Evolutionary conservation across 768 basidiomycete species (phyloP).

Genomic region (Suillus ampliporus): DNA sequence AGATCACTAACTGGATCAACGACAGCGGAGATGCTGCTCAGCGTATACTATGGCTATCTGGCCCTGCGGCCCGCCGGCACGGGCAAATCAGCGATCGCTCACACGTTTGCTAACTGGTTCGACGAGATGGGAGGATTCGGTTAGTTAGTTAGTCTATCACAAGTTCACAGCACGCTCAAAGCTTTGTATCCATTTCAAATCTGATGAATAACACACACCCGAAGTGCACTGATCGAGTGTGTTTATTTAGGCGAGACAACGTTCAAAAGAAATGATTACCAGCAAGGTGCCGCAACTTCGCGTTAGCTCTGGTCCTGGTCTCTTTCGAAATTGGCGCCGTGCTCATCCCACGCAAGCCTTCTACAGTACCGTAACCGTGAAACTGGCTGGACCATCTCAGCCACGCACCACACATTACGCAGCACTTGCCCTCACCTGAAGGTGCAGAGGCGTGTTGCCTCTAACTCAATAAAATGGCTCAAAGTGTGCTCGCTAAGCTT

Average conservation of each 20-base stretch:
- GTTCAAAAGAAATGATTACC: slow-evolving; percentile 52
- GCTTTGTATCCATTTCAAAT: neutral
- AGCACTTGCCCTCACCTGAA: too few relatives aligned
- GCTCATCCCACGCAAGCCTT: slow-evolving; percentile 82
- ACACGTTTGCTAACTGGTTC: neutral
- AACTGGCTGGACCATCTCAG: too few relatives aligned
- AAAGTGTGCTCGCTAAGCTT: too few relatives aligned
- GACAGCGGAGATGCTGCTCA: neutral
- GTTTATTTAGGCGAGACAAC: slow-evolving; percentile 13
- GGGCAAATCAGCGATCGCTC: slow-evolving; percentile 15
- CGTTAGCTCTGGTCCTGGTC: slow-evolving; percentile 69
- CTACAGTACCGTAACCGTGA: too few relatives aligned
- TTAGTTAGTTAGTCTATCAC: too few relatives aligned
- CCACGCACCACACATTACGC: too few relatives aligned
- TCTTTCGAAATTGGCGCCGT: slow-evolving; percentile 83
- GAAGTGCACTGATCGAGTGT: slow-evolving; percentile 76
- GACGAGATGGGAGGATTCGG: too few relatives aligned
- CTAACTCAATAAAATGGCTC: too few relatives aligned
- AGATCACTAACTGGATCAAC: slow-evolving; percentile 22
- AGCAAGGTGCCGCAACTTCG: slow-evolving; percentile 92
- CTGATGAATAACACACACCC: slow-evolving; percentile 52
- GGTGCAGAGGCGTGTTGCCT: too few relatives aligned
- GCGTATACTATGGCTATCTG: slow-evolving; percentile 29
- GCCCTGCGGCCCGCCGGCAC: slow-evolving; percentile 28
- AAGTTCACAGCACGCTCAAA: too few relatives aligned